Evolutionary conservation across 192 early-diverging fungal species (phyloP).

Genomic region (Lunasporangiospora selenospora): DNA sequence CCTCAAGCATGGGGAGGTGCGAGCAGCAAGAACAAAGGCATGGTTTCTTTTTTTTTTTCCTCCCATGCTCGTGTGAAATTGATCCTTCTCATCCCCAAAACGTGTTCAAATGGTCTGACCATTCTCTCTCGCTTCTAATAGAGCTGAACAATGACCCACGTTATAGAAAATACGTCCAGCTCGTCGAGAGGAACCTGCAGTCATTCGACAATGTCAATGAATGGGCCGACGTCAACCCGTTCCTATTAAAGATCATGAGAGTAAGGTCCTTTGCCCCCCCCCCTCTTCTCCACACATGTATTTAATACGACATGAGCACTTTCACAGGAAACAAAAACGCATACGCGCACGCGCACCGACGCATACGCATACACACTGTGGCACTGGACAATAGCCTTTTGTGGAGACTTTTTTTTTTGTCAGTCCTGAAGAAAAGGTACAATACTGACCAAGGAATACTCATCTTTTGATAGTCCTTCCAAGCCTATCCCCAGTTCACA

Average conservation of each 20-base stretch:
- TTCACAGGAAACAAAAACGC: too few species aligned
- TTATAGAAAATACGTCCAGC: slow-evolving; percentile 82
- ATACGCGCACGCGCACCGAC: too few species aligned
- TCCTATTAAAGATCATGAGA: slow-evolving; percentile 82
- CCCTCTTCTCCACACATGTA: too few species aligned
- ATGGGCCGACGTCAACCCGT: slow-evolving; percentile 95
- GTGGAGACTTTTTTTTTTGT: neutral
- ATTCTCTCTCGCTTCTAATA: neutral
- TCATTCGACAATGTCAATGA: slow-evolving; percentile 94
- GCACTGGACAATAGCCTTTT: too few species aligned
- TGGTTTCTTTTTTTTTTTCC: neutral
- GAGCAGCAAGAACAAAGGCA: slow-evolving; percentile 37
- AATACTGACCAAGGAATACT: neutral
- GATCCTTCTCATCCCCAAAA: too few species aligned
- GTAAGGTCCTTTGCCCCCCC: too few species aligned
- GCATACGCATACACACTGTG: too few species aligned
- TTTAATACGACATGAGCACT: too few species aligned
- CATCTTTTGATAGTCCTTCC: slow-evolving; percentile 68
- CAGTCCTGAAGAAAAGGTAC: slow-evolving; percentile 25
- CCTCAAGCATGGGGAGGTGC: slow-evolving; percentile 33
- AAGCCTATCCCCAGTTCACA: slow-evolving; percentile 75
- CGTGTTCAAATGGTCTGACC: too few species aligned
- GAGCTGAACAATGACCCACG: slow-evolving; percentile 71
- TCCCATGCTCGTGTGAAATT: too few species aligned
- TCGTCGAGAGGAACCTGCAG: slow-evolving; percentile 85